A percentile compares a stretch with the other conserved stretches of the same genome.
Conservation (phyloP, 148 eudicot genomes). For the Rhododendron molle region DNA sequence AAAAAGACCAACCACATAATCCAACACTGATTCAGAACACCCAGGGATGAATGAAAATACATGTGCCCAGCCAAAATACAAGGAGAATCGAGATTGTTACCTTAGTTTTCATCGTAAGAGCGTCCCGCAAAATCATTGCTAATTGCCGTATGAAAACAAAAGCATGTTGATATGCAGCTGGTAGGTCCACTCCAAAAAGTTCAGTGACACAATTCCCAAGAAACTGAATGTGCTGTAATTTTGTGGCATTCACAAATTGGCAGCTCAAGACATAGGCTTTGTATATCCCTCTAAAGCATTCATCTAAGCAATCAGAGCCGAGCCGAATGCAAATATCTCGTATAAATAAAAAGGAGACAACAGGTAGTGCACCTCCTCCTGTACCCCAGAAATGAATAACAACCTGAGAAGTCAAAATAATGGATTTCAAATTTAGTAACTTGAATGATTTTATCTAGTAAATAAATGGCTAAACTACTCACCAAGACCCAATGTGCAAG, state of each 20-base stretch:
- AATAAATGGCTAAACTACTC: not conserved
- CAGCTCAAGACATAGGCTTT: conserved; percentile 87
- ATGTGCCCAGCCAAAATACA: not conserved
- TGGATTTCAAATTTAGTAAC: not conserved
- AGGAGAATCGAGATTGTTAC: conserved; percentile 18
- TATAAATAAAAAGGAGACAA: conserved; percentile 71
- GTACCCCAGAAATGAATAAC: conserved; percentile 95
- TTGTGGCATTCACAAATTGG: conserved; percentile 64
- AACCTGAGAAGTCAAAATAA: conserved; percentile 48
- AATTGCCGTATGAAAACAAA: conserved; percentile 87
- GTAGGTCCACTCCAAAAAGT: conserved; percentile 73
- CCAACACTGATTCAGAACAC: not conserved
- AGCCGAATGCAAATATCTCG: conserved; percentile 79
- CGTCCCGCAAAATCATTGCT: conserved; percentile 74
- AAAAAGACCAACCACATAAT: not conserved
- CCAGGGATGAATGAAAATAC: not conserved
- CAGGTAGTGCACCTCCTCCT: conserved; percentile 79
- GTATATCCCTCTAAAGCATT: conserved; percentile 89
- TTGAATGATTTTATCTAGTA: not conserved
- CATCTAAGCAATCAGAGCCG: conserved; percentile 87
- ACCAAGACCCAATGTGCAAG: not conserved
- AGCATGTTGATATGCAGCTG: conserved; percentile 84
- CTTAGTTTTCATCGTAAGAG: conserved; percentile 64
- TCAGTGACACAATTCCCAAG: conserved; percentile 74
- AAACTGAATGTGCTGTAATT: conserved; percentile 83